Base-by-base conservation (phyloP, 2,329 filamentous ascomycete species). In the Colletotrichum echinochloae region DNA sequence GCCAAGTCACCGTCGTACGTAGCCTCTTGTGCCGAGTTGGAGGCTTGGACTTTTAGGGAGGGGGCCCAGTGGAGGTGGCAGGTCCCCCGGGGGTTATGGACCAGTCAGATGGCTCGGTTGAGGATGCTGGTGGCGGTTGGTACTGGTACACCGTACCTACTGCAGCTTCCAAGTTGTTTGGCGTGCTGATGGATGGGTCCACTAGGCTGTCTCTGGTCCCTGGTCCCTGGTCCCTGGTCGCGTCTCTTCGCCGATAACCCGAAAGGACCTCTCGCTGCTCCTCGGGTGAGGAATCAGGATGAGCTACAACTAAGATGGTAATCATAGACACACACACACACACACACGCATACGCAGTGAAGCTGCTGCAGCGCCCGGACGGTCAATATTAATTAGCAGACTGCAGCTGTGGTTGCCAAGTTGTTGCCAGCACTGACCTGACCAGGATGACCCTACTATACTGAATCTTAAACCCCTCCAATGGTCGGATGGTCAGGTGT, bases 21-120 rank as follows among this genome's bases (percentile, higher is more conserved):
- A 71, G 69, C 69, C 69, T 71, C 60, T 71, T 71, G 46, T 65
- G 51, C 65, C 69, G 65, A 70, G 55, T 60, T 70, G 44, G 69
- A 71, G 65, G 69, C 69, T 71, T 64, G 69, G 68, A 68, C 65
- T 37, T 70, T 55, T 61, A 54, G 56, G 44, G 35, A 52, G 41
- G 18, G 56, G 39, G 39, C 3, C 16, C 56, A 44, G 66, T 51
- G 20, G 60, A 20, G 57, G 57, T 60, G 57, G 44, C 41, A 60
- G 57, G 57, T 60, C 44, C 55, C 55, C 39, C 26, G 39, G 41
- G 35, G 49, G 6, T 5, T 39, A 61, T 67, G 51, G 57, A 59
- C 64, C 64, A 70, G 64, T 67, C 46, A 67, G 49, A 56, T 51
- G 41, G 46, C 30, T 28, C 46, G 26, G 41, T n/a, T 33, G 56